These are phyloP conservation scores for Botrytis medusae DNA, from an alignment of 2,329 filamentous ascomycete species.

Conservation along the genomic window DNA sequence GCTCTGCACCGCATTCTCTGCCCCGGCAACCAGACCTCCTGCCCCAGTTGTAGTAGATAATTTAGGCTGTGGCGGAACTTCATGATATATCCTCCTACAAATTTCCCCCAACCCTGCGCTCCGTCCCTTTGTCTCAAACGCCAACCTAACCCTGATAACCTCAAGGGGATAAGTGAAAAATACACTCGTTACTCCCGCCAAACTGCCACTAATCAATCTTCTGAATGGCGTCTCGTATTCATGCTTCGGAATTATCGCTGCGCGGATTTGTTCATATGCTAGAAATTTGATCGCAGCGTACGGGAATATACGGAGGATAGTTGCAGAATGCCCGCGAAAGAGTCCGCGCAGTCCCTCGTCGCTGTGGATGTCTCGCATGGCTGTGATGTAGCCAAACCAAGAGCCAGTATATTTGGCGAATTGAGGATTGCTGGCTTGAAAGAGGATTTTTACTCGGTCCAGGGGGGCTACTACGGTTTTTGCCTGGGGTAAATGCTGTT, in stretches of 20 bases:
- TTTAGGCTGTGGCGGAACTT: conserved; percentile 51
- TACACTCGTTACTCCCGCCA: conserved; percentile 85
- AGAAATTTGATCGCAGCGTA: conserved; percentile 98
- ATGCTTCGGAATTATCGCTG: conserved; percentile 67
- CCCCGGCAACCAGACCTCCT: conserved; percentile 43
- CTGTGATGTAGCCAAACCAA: conserved; percentile 79
- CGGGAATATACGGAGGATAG: conserved; percentile 89
- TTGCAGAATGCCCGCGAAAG: conserved; percentile 93
- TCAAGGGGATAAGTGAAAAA: conserved; percentile 97
- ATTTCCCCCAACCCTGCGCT: conserved; percentile 62
- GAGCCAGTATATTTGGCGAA: conserved; percentile 91
- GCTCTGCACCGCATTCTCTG: conserved; percentile 48
- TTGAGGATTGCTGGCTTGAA: conserved; percentile 91
- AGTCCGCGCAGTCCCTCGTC: conserved; percentile 74
- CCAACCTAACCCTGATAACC: conserved; percentile 85
- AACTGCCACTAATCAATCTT: conserved; percentile 69
- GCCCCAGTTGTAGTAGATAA: conserved; percentile 45
- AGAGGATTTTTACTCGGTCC: conserved; percentile 97
- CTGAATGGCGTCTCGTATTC: conserved; percentile 78
- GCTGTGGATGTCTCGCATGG: conserved; percentile 79
- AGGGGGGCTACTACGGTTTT: conserved; percentile 95
- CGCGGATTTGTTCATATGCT: conserved; percentile 93
- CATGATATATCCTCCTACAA: conserved; percentile 82
- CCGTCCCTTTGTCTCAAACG: conserved; percentile 88
- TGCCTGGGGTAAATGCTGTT: conserved; percentile 55